Evolutionary conservation across 805 yeast species (phyloP), one percentile per base, ranked within the genome.

Genomic region (Sugiyamaella marilandica): DNA sequence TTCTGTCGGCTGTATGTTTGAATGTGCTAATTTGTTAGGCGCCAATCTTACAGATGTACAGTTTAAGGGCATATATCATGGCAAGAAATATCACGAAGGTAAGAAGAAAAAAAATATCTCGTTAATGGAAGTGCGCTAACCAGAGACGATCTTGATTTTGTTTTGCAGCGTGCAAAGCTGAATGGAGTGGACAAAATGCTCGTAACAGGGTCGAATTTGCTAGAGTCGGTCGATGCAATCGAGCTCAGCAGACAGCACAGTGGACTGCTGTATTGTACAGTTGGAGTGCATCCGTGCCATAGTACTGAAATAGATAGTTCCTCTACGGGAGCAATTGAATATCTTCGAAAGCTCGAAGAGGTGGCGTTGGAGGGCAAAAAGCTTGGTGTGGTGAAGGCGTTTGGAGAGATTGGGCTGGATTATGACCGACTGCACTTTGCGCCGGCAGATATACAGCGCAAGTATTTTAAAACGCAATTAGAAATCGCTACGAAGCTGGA

Each of bases 371-470:
- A 70, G 1, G 86, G 89, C 4, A 65, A 69, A 31, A 63, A 71
- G 8, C 35, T 64, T 11, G 85, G 85, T 0, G 61, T 71, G 2
- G 85, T 94, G 26, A 79, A 78, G 61, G 94, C 97, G 1, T 84
- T 91, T 70, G 99, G 99, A 11, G 99, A 94, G 69, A 82, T 94
- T 48, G 99, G 99, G 0, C 73, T 94, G 46, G 99, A 94, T 65
- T 92, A 91, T 65, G 99, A 94, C 68, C 73, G 99, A 55, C 71
- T 94, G 48, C 84, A 87, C 60, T 86, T 81, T 63, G 80, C 97
- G 0, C 73, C 86, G 1, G 80, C 74, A 52, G 83, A 79, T 5
- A 78, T 80, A 56, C 99, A 94, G 66, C 59, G 71, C 36, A 63
- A 74, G 24, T 86, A 81, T 69, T 94, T 94, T 64, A 76, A 75